phyloP scores from a whole-genome alignment of 257 asterid species.

The Datura wrightii region DNA sequence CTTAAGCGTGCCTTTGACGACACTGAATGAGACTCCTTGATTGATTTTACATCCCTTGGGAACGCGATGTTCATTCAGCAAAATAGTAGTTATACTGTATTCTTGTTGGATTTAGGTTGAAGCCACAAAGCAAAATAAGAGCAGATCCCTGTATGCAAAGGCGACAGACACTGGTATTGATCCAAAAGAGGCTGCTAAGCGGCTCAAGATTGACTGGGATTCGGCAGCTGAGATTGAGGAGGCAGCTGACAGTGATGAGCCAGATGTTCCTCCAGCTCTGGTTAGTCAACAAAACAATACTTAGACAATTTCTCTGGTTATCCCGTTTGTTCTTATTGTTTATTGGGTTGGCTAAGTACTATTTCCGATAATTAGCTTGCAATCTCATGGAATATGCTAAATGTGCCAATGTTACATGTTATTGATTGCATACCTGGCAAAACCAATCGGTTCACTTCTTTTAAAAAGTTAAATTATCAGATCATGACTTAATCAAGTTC shows the following conservation, averaged over 20 bases:
- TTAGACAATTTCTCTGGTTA: conserved; percentile 25
- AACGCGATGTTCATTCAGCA: background rate
- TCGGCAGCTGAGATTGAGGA: conserved; percentile 89
- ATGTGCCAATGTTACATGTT: background rate
- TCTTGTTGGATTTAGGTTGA: conserved; percentile 57
- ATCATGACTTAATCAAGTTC: conserved; percentile 22
- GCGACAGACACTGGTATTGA: conserved; percentile 88
- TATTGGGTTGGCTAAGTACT: background rate
- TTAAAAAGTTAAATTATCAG: background rate
- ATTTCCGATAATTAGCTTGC: background rate
- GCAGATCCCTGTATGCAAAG: conserved; percentile 80
- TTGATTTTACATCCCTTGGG: conserved; percentile 17
- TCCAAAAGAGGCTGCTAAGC: conserved; percentile 82
- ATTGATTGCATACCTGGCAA: background rate
- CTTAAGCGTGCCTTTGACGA: no score
- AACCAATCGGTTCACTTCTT: background rate
- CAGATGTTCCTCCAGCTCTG: conserved; percentile 81
- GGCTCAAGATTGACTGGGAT: conserved; percentile 94
- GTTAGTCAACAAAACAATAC: conserved; percentile 45
- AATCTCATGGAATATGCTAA: background rate
- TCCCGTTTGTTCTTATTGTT: background rate
- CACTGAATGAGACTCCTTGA: background rate
- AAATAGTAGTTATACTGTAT: conserved; percentile 3
- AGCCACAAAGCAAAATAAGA: conserved; percentile 50
- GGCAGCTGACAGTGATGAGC: conserved; percentile 55